These are phyloP conservation scores for Macadamia tetraphylla DNA, from an alignment of 164 flowering plant species.

Conservation along the genomic window DNA sequence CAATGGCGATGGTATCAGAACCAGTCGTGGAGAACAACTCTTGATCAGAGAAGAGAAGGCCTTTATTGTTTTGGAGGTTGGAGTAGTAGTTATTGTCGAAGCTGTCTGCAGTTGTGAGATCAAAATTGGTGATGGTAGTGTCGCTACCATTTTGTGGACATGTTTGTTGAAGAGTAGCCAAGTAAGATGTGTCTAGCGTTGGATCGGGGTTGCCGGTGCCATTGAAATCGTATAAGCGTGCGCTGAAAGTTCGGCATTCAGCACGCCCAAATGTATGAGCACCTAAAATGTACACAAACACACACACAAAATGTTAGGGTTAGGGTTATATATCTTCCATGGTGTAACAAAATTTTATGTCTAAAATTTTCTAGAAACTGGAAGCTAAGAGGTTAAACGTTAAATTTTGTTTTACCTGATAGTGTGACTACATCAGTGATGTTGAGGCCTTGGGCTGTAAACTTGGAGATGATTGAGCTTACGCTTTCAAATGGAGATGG, in stretches of 20 bases:
- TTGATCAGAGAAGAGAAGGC: conserved; percentile 31
- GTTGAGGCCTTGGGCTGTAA: conserved; percentile 28
- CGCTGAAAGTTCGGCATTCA: conserved; percentile 9
- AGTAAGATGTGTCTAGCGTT: conserved; percentile 8
- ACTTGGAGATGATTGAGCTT: conserved; percentile 17
- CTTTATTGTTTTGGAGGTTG: conserved; percentile 13
- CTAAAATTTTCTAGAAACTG: too few relatives aligned
- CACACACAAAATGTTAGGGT: neutral
- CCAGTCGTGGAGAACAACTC: conserved; percentile 20
- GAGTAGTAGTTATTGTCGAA: conserved; percentile 30
- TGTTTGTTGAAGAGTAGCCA: neutral
- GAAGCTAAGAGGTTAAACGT: too few relatives aligned
- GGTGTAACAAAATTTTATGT: neutral
- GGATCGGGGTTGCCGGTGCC: conserved; percentile 16
- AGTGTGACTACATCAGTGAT: conserved; percentile 28
- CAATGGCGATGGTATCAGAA: conserved; percentile 13
- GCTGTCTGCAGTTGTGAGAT: conserved; percentile 8
- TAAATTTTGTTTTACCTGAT: conserved; percentile 21
- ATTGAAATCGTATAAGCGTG: neutral
- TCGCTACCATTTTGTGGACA: conserved; percentile 14
- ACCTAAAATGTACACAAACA: conserved; percentile 4
- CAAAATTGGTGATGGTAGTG: conserved; percentile 9
- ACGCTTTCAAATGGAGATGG: conserved; percentile 27
- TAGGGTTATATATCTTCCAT: neutral
- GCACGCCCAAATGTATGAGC: conserved; percentile 30